These are phyloP conservation scores for Quercus aquifolioides DNA, from an alignment of 306 rosid species.

Conservation along the genomic window DNA sequence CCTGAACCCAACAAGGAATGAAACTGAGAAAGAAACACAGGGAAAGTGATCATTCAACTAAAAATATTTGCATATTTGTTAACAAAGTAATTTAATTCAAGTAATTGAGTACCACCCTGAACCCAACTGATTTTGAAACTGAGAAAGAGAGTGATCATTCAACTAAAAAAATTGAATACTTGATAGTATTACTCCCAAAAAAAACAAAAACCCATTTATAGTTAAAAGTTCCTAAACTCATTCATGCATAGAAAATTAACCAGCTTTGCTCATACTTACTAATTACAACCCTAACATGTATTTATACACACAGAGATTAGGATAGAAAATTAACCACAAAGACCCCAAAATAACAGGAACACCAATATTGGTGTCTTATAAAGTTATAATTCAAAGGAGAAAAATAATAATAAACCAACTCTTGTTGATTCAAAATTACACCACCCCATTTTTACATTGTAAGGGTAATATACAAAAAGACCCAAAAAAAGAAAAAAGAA, in stretches of 20 bases:
- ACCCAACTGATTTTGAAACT: no score
- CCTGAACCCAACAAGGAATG: not conserved
- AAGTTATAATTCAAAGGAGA: not conserved
- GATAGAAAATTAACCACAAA: not conserved
- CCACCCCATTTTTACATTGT: conserved; percentile 29
- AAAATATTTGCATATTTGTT: not conserved
- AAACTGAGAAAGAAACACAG: not conserved
- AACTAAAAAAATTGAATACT: no score
- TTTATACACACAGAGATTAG: not conserved
- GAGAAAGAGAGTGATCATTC: no score
- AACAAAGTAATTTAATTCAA: not conserved
- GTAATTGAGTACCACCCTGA: no score
- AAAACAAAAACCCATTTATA: no score
- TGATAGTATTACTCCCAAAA: no score
- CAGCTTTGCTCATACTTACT: not conserved
- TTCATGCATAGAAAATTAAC: not conserved
- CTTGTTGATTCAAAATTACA: conserved; percentile 8
- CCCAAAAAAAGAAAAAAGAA: not conserved
- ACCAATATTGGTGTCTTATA: not conserved
- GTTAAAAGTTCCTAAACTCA: not conserved
- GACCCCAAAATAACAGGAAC: not conserved
- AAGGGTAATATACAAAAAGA: conserved; percentile 33
- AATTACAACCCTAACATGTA: not conserved
- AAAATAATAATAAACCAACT: conserved; percentile 5
- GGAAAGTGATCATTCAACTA: not conserved